Conservation (phyloP, 805 yeast genomes). For the Kazachstania martiniae region DNA sequence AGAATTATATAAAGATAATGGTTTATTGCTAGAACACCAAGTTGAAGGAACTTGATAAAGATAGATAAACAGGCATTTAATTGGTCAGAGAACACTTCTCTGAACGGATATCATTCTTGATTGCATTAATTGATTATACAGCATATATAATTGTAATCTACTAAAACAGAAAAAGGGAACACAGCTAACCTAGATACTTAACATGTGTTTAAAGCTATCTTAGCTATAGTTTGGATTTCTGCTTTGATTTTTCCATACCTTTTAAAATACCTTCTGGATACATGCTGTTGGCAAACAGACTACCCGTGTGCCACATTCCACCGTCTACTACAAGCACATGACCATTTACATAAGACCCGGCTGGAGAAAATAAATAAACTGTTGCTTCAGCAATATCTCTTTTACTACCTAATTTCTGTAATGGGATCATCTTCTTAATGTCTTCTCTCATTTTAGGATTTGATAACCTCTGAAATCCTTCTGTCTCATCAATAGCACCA, state of each 20-base stretch:
- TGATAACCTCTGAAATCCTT: slow-evolving; percentile 64
- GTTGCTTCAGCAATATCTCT: slow-evolving; percentile 83
- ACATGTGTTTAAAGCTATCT: too few relatives aligned
- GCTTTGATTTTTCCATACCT: slow-evolving; percentile 9
- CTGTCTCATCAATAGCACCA: slow-evolving; percentile 80
- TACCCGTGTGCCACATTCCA: slow-evolving; percentile 77
- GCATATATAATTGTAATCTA: too few relatives aligned
- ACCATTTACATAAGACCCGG: slow-evolving; percentile 71
- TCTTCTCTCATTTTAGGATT: slow-evolving; percentile 31
- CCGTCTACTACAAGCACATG: slow-evolving; percentile 80
- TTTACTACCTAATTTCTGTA: slow-evolving; percentile 58
- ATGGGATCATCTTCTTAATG: slow-evolving; percentile 36
- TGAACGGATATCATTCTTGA: too few relatives aligned
- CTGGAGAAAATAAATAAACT: slow-evolving; percentile 71
- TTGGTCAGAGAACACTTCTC: too few relatives aligned
- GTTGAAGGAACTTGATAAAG: too few relatives aligned
- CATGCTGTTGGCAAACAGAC: slow-evolving; percentile 25
- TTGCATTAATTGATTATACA: too few relatives aligned
- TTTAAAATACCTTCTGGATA: slow-evolving; percentile 36
- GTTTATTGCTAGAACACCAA: too few relatives aligned
- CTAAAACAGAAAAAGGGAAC: too few relatives aligned
- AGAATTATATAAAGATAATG: too few relatives aligned
- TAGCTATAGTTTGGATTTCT: slow-evolving; percentile 1
- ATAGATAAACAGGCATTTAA: too few relatives aligned
- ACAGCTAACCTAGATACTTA: too few relatives aligned